A percentile compares a stretch with the other conserved stretches of the same genome.
Conservation (phyloP, 768 basidiomycete species). For the Candolleomyces eurysporus region DNA sequence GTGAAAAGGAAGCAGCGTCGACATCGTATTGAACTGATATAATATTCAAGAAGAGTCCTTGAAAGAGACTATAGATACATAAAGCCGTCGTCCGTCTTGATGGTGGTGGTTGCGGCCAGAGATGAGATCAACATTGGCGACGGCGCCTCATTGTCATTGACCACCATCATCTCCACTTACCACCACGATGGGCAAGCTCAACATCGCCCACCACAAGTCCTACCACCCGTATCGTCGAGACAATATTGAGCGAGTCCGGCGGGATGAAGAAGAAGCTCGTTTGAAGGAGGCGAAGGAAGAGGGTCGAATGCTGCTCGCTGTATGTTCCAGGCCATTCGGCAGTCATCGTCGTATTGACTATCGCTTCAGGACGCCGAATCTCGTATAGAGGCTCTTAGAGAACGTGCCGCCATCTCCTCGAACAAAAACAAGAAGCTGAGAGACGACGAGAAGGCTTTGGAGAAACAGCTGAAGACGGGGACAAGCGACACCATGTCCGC, state of each 20-base stretch:
- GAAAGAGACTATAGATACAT: not conserved
- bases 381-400: slow-evolving; percentile 60
- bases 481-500: slow-evolving; percentile 31
- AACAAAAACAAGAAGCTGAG: slow-evolving; percentile 31
- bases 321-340: slow-evolving; percentile 29
- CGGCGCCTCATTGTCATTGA: not conserved
- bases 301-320: slow-evolving; percentile 69
- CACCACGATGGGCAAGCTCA: slow-evolving; percentile 71
- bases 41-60: not conserved
- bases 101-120: not conserved
- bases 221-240: slow-evolving; percentile 85
- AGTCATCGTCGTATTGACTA: slow-evolving; percentile 13
- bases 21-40: slow-evolving; percentile 29
- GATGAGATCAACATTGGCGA: not conserved
- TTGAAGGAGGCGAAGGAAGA: slow-evolving; percentile 67
- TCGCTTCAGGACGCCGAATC: slow-evolving; percentile 72
- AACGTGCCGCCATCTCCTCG: slow-evolving; percentile 49
- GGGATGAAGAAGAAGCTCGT: slow-evolving; percentile 78
- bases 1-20: slow-evolving; percentile 62
- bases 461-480: slow-evolving; percentile 11
- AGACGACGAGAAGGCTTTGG: slow-evolving; percentile 34
- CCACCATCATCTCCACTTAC: not conserved
- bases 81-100: not conserved
- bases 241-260: slow-evolving; percentile 78
- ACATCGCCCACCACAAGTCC: slow-evolving; percentile 89